These are phyloP conservation scores for Scedosporium aurantiacum DNA, from an alignment of 2,329 filamentous ascomycete genomes.

Conservation along the genomic window DNA sequence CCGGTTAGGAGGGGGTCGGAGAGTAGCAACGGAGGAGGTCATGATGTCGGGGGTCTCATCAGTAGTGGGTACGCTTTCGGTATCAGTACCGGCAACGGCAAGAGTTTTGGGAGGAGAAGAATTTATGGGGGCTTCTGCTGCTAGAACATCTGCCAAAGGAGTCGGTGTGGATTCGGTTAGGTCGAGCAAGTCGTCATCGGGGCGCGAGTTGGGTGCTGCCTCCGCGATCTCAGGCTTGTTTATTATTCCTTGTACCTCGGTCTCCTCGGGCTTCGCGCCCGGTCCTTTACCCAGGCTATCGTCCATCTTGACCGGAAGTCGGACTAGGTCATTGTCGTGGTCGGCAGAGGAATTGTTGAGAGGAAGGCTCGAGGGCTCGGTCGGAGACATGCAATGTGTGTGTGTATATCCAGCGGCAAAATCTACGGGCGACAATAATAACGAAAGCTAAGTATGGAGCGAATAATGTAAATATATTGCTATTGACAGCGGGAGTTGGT, in stretches of 20 bases:
- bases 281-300: neutral
- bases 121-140: neutral
- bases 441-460: neutral
- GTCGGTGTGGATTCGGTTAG: neutral
- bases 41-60: slow-evolving; percentile 6
- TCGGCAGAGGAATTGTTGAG: neutral
- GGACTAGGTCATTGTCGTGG: neutral
- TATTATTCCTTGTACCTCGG: neutral
- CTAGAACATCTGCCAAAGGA: neutral
- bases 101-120: neutral
- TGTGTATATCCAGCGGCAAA: neutral
- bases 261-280: neutral
- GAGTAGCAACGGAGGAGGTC: slow-evolving; percentile 31
- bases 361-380: neutral
- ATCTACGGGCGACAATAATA: neutral
- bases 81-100: neutral
- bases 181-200: slow-evolving; percentile 5
- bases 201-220: neutral
- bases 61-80: neutral
- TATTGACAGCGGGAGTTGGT: neutral
- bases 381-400: slow-evolving; percentile 5
- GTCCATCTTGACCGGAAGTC: slow-evolving; percentile 4
- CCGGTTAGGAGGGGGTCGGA: slow-evolving; percentile 31
- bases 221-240: neutral
- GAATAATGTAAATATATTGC: neutral